Evolutionary conservation across 352 stramenopile species (phyloP), one percentile per base, ranked within the genome.

Genomic region (Phytophthora melonis): DNA sequence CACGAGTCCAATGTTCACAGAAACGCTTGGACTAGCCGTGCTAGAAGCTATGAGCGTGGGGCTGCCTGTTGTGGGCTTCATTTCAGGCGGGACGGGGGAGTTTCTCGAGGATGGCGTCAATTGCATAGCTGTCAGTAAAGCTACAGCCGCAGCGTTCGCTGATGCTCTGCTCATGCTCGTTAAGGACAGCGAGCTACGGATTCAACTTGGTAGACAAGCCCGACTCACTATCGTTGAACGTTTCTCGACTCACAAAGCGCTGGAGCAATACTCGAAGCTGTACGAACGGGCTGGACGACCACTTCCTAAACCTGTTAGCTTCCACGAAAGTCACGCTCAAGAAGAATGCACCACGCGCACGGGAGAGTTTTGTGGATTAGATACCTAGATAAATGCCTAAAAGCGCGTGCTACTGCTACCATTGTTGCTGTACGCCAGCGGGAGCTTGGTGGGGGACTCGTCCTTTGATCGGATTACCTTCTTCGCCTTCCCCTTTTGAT

Each of bases 21-120:
- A 90, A 60, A 92, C 82, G 2, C 70, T 92, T 2, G 80, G 84
- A 4, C 77, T 92, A 25, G 81, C 84, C 13, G 66, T 79, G 10
- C 66, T 92, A 0, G 84, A 92, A 65, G 84, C 84, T 14, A 90
- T 92, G 84, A 88, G 82, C 49, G 75, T 79, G 47, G 82, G 79
- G 0, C 9, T 90, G 0, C 84, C 82, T 10, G 72, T 90, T 18
- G 78, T 92, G 16, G 79, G 75, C 23, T 92, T 89, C n/a, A 72
- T 78, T 5, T 79, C 73, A 0, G 79, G 65, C 6, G 84, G 84
- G 16, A 76, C 81, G 0, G 63, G 66, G 7, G 84, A 90, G 45
- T 92, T 84, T 58, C 62, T 92, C 11, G 58, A 80, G 5, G 61
- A 92, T 55, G 59, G 54, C 7, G 60, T 78, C 23, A 92, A 92